Percentiles rank a stretch among this genome's conserved stretches.
Evolutionary conservation across 768 basidiomycete species (phyloP).

Genomic region (Thelephora ganbajun): DNA sequence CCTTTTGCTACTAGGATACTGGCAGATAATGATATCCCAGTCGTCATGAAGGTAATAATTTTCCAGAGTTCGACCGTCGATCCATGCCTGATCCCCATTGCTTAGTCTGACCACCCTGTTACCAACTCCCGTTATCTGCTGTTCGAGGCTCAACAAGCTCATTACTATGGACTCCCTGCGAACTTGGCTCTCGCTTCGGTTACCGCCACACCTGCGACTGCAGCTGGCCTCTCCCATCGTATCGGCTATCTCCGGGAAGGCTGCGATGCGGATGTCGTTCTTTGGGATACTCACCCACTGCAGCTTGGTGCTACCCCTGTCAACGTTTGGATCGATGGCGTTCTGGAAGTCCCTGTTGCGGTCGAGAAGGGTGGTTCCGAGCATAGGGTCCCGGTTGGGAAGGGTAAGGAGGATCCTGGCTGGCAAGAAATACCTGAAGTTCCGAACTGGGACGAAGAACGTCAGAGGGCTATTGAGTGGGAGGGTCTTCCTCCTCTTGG

Average conservation of each 20-base stretch:
- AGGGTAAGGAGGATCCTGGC: constrained; percentile 11
- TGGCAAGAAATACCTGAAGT: constrained; percentile 34
- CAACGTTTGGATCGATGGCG: constrained; percentile 76
- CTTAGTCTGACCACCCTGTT: constrained; percentile 52
- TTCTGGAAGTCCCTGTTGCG: constrained; percentile 38
- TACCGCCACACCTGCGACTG: constrained; percentile 56
- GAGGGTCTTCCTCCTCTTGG: constrained; percentile 67
- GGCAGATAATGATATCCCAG: constrained; percentile 47
- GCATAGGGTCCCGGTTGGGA: constrained; percentile 8
- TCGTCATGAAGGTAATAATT: constrained; percentile 55
- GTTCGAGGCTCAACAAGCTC: constrained; percentile 76
- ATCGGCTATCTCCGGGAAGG: constrained; percentile 45
- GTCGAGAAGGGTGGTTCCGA: constrained; percentile 15
- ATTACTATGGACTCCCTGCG: constrained; percentile 64
- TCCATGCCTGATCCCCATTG: neutral
- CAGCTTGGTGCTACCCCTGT: constrained; percentile 32
- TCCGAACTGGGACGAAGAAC: constrained; percentile 62
- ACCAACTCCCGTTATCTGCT: constrained; percentile 63
- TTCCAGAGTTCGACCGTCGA: neutral
- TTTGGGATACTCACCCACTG: constrained; percentile 28
- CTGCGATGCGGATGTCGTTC: constrained; percentile 26
- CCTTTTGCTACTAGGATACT: constrained; percentile 73
- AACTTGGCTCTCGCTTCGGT: constrained; percentile 63
- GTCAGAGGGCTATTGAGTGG: constrained; percentile 39
- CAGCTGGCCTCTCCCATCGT: constrained; percentile 68